phyloP scores from a whole-genome alignment of 2,329 filamentous ascomycete genomes.

The Spiromastix sp. region DNA sequence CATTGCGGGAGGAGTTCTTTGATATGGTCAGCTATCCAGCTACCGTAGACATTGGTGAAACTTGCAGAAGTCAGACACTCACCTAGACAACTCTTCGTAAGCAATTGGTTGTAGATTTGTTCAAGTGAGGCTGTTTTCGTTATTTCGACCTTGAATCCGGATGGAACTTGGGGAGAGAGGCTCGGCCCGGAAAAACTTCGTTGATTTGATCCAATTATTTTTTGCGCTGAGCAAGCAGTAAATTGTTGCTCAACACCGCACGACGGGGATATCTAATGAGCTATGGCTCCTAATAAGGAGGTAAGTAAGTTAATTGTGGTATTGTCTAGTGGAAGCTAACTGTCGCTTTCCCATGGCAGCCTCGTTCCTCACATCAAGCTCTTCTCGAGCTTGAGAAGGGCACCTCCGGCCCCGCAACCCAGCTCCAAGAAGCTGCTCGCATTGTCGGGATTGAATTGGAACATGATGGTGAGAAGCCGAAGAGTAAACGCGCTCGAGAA shows the following conservation, averaged over 20 bases:
- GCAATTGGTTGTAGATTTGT: too few species aligned
- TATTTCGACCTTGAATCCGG: too few species aligned
- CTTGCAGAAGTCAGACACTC: too few species aligned
- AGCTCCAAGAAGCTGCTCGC: constrained; percentile 33
- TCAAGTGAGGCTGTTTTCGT: constrained; percentile 2
- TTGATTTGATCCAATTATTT: too few species aligned
- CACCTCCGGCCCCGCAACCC: constrained; percentile 26
- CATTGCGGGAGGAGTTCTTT: constrained; percentile 38
- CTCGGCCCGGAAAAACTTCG: too few species aligned
- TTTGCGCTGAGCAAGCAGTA: too few species aligned
- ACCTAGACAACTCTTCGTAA: too few species aligned
- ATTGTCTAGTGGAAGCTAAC: background rate
- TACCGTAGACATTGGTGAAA: too few species aligned
- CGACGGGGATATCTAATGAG: too few species aligned
- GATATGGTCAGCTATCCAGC: too few species aligned
- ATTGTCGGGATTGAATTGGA: constrained; percentile 31
- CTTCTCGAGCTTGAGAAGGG: constrained; percentile 36
- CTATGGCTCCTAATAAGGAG: constrained; percentile 27
- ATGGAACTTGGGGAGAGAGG: too few species aligned
- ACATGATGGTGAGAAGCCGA: constrained; percentile 15
- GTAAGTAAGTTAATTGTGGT: constrained; percentile 18
- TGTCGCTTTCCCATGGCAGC: constrained; percentile 19
- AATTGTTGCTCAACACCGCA: background rate
- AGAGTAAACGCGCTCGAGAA: background rate
- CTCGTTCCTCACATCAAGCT: constrained; percentile 33